Base-by-base conservation (phyloP, 176 grass and related monocot genomes). In the Bothriochloa decipiens region DNA sequence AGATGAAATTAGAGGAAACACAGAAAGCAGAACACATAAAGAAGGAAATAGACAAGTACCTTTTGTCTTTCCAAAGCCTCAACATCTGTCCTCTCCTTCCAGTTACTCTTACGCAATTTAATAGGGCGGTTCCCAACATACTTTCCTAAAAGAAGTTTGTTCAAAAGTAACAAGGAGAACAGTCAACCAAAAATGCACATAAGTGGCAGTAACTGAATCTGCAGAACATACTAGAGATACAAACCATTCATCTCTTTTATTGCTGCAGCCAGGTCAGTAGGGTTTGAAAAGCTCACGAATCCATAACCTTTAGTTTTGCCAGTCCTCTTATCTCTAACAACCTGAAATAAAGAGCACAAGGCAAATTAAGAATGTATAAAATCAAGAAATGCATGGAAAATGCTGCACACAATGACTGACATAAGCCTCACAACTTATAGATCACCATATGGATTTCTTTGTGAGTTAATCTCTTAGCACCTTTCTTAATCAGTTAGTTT, bases 211-310 rank as follows among this genome's bases (percentile, higher is more conserved):
- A 67, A 49, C 42, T 37, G 20, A 77, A 81, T 43, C 23, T 26
- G 60, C n/a, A 40, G 39, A 45, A 27, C 27, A 52, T 27, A 66
- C 45, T 83, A 43, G 58, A 81, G 74, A 82, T 82, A 45, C 89
- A 65, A 72, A 91, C 95, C 96, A 92, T 98, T 98, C 96, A 98
- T 98, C 87, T 98, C 96, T 87, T 98, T 98, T 52, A 98, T 88
- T 8, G 96, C 96, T 77, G 89, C 96, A 37, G 96, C 96, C 82
- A 98, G 89, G 65, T 98, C 96, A 40, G 96, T 87, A 71, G 96
- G 93, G 68, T 92, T 98, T 63, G 96, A 93, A 85, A 98, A 95
- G 86, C 96, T 98, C 39, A 98, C 91, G 86, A 98, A 98, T 79
- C 96, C 96, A 94, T 94, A 98, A 39, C 96, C 96, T 90, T 91